Conservation (phyloP, 139 green algal genomes). For the Coelastrella sp. region DNA sequence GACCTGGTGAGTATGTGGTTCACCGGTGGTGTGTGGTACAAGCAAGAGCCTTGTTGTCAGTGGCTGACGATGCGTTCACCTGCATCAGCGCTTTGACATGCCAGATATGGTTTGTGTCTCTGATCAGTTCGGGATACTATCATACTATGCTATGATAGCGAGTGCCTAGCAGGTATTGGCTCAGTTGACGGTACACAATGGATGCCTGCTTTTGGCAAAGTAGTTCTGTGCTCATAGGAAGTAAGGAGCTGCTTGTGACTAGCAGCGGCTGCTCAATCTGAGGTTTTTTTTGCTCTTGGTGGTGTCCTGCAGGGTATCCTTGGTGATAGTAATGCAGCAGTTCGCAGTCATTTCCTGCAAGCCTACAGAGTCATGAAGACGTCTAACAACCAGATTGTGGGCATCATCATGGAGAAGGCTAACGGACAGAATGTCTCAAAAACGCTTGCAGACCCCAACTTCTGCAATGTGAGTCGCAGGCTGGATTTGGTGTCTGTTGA, state of each 20-base stretch:
- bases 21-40: background rate
- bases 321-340: background rate
- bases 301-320: slow-evolving; percentile 3
- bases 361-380: slow-evolving; percentile 32
- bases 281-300: background rate
- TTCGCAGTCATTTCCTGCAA: slow-evolving; percentile 37
- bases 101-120: too few species aligned
- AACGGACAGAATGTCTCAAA: slow-evolving; percentile 39
- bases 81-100: too few species aligned
- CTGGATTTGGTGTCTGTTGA: too few species aligned
- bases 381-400: background rate
- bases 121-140: too few species aligned
- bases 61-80: too few species aligned
- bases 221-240: too few species aligned
- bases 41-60: background rate
- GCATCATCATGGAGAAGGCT: slow-evolving; percentile 49
- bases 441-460: background rate
- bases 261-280: too few species aligned
- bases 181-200: too few species aligned
- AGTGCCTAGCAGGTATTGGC: too few species aligned
- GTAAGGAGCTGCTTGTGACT: background rate
- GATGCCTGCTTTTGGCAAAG: too few species aligned
- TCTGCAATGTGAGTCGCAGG: slow-evolving; percentile 1
- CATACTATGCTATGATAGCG: too few species aligned
- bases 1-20: slow-evolving; percentile 17